Percentiles rank a stretch among this genome's conserved stretches.
These are phyloP conservation scores for Mallotus nudiflorus DNA, from an alignment of 345 rosid genomes.

Conservation along the genomic window DNA sequence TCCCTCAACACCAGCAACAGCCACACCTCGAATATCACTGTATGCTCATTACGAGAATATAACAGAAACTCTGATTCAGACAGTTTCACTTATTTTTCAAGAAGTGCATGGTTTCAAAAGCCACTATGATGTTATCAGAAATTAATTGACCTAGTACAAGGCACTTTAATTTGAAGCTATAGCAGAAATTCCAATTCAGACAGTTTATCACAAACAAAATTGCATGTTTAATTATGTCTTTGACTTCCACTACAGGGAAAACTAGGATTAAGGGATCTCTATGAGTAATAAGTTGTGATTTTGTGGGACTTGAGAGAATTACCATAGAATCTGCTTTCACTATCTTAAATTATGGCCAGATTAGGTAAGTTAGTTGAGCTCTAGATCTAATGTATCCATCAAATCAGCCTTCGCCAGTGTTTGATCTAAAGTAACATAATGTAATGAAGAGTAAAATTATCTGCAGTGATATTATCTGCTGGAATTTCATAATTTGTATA, in stretches of 20 bases:
- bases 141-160: no score
- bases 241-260: background rate
- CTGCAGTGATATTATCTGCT: no score
- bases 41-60: slow-evolving; percentile 12
- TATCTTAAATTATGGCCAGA: background rate
- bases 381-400: background rate
- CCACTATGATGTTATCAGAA: no score
- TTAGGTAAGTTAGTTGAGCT: background rate
- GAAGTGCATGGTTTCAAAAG: no score
- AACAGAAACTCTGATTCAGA: background rate
- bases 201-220: background rate
- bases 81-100: no score
- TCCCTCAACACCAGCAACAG: slow-evolving; percentile 91
- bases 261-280: background rate
- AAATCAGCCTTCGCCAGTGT: background rate
- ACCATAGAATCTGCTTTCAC: background rate
- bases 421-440: no score
- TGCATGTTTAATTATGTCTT: background rate
- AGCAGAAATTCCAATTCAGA: no score
- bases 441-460: no score
- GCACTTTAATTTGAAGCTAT: no score
- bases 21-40: slow-evolving; percentile 96
- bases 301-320: background rate
- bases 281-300: background rate
- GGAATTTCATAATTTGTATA: no score